These are phyloP conservation scores for Maudiozyma humilis DNA, from an alignment of 1,139 yeast species.

Conservation along the genomic window DNA sequence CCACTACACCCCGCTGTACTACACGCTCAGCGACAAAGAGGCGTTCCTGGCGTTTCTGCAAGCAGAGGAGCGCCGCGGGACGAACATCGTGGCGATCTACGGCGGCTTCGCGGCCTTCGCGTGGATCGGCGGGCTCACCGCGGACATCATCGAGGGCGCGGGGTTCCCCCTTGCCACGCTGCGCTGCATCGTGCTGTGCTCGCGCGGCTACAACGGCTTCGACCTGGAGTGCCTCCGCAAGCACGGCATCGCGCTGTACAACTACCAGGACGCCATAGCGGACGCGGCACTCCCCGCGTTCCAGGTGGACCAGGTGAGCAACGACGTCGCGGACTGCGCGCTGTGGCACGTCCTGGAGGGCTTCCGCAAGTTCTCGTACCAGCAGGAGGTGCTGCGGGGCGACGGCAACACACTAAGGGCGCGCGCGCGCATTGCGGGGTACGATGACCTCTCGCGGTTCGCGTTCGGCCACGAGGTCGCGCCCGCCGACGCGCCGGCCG, in stretches of 20 bases:
- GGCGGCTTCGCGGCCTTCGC: slow-evolving; percentile 28
- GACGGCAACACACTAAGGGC: slow-evolving; percentile 36
- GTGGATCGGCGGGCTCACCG: slow-evolving; percentile 26
- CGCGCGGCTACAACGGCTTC: slow-evolving; percentile 27
- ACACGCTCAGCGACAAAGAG: slow-evolving; percentile 14
- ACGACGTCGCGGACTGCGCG: slow-evolving; percentile 76
- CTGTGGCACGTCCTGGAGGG: slow-evolving; percentile 57
- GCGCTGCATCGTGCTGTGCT: slow-evolving; percentile 25
- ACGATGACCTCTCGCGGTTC: slow-evolving; percentile 16
- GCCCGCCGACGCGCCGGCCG: too few relatives aligned
- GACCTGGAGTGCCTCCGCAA: slow-evolving; percentile 20
- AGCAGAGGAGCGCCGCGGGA: slow-evolving; percentile 9
- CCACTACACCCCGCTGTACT: not conserved
- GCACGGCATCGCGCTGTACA: slow-evolving; percentile 19
- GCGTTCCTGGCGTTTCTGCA: slow-evolving; percentile 16
- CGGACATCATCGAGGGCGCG: slow-evolving; percentile 19
- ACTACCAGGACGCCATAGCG: slow-evolving; percentile 21
- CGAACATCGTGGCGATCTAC: slow-evolving; percentile 23
- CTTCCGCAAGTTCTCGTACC: slow-evolving; percentile 44
- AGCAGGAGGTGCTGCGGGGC: slow-evolving; percentile 34
- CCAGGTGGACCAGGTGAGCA: slow-evolving; percentile 22
- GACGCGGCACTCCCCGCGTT: slow-evolving; percentile 9
- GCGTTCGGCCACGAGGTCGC: slow-evolving; percentile 38
- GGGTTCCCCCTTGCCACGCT: slow-evolving; percentile 18
- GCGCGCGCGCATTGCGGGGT: slow-evolving; percentile 26